Conservation (phyloP, 2,329 filamentous ascomycete genomes). For the Biscogniauxia mediterranea region DNA sequence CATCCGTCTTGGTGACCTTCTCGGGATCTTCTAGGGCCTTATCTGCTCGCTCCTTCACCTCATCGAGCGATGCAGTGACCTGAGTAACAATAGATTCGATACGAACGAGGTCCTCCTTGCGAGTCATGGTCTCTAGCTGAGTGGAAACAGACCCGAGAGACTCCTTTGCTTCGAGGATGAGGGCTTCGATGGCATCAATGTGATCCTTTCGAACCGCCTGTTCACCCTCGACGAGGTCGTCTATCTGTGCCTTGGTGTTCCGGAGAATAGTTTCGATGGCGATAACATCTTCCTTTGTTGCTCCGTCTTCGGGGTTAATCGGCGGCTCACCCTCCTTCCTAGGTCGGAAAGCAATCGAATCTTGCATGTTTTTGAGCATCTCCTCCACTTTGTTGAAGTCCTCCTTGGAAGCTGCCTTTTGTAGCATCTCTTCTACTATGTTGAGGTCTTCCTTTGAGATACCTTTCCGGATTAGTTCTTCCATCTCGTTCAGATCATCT, state of each 20-base stretch:
- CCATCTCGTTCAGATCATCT: slow-evolving; percentile 47
- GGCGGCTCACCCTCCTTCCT: slow-evolving; percentile 26
- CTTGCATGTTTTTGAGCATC: slow-evolving; percentile 44
- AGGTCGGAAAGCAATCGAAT: slow-evolving; percentile 33
- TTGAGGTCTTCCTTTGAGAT: slow-evolving; percentile 47
- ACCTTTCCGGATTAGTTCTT: slow-evolving; percentile 50
- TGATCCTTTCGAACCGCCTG: slow-evolving; percentile 67
- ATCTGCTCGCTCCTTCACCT: slow-evolving; percentile 60
- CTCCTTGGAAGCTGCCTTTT: slow-evolving; percentile 42
- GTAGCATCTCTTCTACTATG: slow-evolving; percentile 50
- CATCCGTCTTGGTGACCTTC: slow-evolving; percentile 74
- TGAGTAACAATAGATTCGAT: slow-evolving; percentile 79
- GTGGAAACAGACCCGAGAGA: slow-evolving; percentile 64
- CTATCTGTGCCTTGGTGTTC: slow-evolving; percentile 84
- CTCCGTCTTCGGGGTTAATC: slow-evolving; percentile 44
- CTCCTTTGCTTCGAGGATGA: slow-evolving; percentile 73
- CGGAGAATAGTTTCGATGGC: slow-evolving; percentile 87
- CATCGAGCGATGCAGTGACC: slow-evolving; percentile 72
- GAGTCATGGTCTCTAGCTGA: slow-evolving; percentile 67
- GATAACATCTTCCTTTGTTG: slow-evolving; percentile 79
- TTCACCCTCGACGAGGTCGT: slow-evolving; percentile 74
- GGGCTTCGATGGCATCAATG: slow-evolving; percentile 61
- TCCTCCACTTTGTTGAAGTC: slow-evolving; percentile 42
- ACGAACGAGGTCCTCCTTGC: slow-evolving; percentile 74
- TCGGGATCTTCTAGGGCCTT: slow-evolving; percentile 57